Conservation (phyloP, 192 early-diverging fungal genomes). For the Geosiphon pyriformis region DNA sequence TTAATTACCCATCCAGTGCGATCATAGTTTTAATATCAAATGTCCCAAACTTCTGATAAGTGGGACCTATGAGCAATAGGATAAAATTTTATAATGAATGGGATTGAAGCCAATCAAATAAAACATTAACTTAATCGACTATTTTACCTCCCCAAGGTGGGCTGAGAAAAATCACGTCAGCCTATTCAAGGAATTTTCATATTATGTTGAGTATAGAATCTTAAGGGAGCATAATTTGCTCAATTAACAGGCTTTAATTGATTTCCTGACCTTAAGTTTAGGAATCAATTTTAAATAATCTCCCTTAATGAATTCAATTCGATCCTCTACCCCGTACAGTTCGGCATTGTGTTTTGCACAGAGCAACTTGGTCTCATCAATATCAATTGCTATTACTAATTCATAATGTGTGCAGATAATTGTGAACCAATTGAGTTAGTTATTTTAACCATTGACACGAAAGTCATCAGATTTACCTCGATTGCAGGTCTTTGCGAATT, state of each 20-base stretch:
- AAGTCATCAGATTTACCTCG: slow-evolving; percentile 37
- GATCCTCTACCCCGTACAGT: slow-evolving; percentile 86
- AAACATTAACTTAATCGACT: not conserved
- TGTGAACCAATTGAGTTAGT: not conserved
- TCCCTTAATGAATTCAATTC: slow-evolving; percentile 91
- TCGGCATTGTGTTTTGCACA: slow-evolving; percentile 84
- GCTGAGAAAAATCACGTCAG: slow-evolving; percentile 88
- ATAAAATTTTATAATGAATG: too few species aligned
- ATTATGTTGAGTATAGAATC: too few species aligned
- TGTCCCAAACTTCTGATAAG: slow-evolving; percentile 53
- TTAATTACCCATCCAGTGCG: slow-evolving; percentile 64
- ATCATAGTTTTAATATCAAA: slow-evolving; percentile 73
- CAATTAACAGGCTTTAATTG: too few species aligned
- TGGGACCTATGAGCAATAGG: slow-evolving; percentile 47
- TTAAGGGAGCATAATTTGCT: too few species aligned
- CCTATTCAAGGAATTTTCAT: slow-evolving; percentile 51
- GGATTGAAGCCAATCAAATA: not conserved
- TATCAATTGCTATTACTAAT: slow-evolving; percentile 87
- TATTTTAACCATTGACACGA: not conserved
- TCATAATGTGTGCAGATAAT: not conserved
- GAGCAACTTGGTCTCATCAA: slow-evolving; percentile 68
- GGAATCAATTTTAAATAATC: slow-evolving; percentile 76
- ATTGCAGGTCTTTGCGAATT: slow-evolving; percentile 87
- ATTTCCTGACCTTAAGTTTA: slow-evolving; percentile 47
- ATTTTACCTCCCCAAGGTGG: slow-evolving; percentile 88